Conservation (phyloP, 2,329 filamentous ascomycete genomes). For the Dryadomyces quercus-mongolicae region DNA sequence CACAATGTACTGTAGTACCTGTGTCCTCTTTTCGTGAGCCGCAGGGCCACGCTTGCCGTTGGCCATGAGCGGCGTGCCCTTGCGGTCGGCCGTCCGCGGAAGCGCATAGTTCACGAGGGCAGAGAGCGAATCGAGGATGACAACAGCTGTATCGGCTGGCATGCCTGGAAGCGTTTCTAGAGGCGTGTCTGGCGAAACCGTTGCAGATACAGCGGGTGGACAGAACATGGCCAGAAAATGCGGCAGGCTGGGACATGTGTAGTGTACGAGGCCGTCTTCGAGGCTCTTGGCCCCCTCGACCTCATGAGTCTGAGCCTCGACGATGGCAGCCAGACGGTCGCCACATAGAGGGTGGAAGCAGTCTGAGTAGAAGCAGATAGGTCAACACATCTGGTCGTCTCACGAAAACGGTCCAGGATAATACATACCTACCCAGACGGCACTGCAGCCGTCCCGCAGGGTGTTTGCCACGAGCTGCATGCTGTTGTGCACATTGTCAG, state of each 20-base stretch:
- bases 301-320: conserved; percentile 10
- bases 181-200: conserved; percentile 15
- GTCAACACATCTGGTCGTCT: background rate
- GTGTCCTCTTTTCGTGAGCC: conserved; percentile 18
- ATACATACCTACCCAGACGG: conserved; percentile 72
- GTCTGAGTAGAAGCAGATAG: conserved; percentile 21
- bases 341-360: conserved; percentile 33
- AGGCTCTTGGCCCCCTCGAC: conserved; percentile 12
- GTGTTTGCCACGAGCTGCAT: conserved; percentile 52
- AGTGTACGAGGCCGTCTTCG: conserved; percentile 30
- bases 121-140: conserved; percentile 71
- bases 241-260: conserved; percentile 46
- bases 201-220: conserved; percentile 50
- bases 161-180: conserved; percentile 32
- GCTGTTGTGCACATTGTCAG: conserved; percentile 1
- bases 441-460: conserved; percentile 45
- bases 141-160: conserved; percentile 47
- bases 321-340: conserved; percentile 20
- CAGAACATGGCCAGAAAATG: conserved; percentile 66
- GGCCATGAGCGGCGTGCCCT: conserved; percentile 7
- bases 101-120: conserved; percentile 67
- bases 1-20: conserved; percentile 50
- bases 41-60: conserved; percentile 10
- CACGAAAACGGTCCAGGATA: background rate
- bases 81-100: conserved; percentile 35